Base-by-base conservation (phyloP, 169 alveolate genomes). In the Plasmodium vivax region DNA sequence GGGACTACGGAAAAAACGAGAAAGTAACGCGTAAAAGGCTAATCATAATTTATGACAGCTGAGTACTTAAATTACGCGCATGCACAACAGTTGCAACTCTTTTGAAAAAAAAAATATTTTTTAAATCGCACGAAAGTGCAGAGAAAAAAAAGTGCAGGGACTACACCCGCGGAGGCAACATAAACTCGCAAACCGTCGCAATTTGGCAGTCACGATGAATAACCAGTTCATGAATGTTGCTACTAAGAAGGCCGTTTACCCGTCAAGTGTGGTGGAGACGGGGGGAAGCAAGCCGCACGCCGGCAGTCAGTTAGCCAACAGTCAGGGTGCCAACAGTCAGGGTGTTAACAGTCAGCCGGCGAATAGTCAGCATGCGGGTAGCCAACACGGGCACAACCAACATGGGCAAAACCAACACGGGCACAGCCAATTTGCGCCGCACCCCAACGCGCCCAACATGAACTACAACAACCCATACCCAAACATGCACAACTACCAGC, bases 401-500 rank as follows among this genome's bases (percentile, higher is more conserved):
- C 23, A 8, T 74, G 83, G 7, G 10, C 6, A 27, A 0, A 74
- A 36, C 23, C 85, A 45, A 34, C 47, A 79, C 32, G 3, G 34
- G 19, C 43, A 43, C 3, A 75, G 3, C 36, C 85, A 41, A 14
- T 43, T 27, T 41, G 16, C 73, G 68, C 77, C 77, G n/a, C 38
- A 43, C 56, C 41, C 41, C 19, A 80, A 80, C 34, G 12, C 16
- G 32, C 93, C 93, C 45, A 74, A 87, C 72, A 10, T 38, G 41
- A 87, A 45, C 77, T 68, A 84, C 58, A 71, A 45, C 45, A 72
- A 27, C 73, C 93, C 74, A 16, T 41, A 87, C 38, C 93, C 93
- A 23, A 87, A 87, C 32, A 87, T 87, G 93, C 45, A 87, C 79
- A 75, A 54, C 81, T 34, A 71, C 38, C 83, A 87, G 34, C 30